Base-by-base conservation (phyloP, 768 basidiomycete genomes). In the Dioszegia aurantiaca region DNA sequence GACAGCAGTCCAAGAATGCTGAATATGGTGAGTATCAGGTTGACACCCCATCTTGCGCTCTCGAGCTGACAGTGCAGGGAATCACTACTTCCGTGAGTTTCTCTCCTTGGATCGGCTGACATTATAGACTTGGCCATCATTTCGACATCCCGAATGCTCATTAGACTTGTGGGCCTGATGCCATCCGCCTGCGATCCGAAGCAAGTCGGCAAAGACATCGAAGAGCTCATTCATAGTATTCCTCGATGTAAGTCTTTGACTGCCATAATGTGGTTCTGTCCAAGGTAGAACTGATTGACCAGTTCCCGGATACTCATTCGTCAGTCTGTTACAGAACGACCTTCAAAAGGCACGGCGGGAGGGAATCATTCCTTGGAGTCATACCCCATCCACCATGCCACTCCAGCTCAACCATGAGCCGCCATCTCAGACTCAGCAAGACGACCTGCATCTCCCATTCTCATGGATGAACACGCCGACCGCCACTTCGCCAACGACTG, bases 251-350 rank as follows among this genome's bases (percentile, higher is more conserved):
- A 55, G 62, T 33, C 33, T 6, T 14, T 55, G 1, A n/a, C n/a
- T n/a, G n/a, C n/a, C n/a, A n/a, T n/a, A n/a, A n/a, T n/a, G n/a
- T n/a, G n/a, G n/a, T n/a, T n/a, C 31, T n/a, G 1, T 17, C 39
- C 24, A 17, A 3, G 12, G 16, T 19, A n/a, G 3, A 14, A 33
- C 21, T 41, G 16, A 30, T 46, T 30, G 4, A 19, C 8, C 17
- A 72, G 70, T 72, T 2, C 70, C 70, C 11, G 68, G 70, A 1
- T 72, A 69, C 58, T 63, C 61, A 42, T 67, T 62, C 40, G 63
- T 65, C 17, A 56, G 52, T 19, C 43, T 67, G 16, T 56, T 72
- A 5, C 60, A 60, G 30, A 65, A 61, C n/a, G 67, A 67, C 21
- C 40, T 72, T 19, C 49, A 56, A 27, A 60, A 61, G 37, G 70